Conservation (phyloP, 2,329 filamentous ascomycete genomes). For the Trichoderma pleuroti region DNA sequence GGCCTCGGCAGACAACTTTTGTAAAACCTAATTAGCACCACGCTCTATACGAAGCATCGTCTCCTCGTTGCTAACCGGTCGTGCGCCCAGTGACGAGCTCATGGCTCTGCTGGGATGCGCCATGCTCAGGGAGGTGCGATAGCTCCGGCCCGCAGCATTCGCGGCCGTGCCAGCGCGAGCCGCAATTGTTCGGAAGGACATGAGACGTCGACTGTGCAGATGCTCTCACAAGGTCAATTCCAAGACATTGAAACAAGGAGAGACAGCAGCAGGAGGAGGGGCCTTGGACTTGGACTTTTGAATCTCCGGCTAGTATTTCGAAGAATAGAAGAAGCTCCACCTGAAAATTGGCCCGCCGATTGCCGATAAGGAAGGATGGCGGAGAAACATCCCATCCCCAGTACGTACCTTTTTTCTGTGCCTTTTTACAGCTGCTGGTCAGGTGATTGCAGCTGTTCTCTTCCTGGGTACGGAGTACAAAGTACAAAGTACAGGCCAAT, state of each 20-base stretch:
- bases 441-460: background rate
- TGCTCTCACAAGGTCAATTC: slow-evolving; percentile 33
- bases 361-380: slow-evolving; percentile 17
- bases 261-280: background rate
- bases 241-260: slow-evolving; percentile 33
- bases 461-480: background rate
- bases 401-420: slow-evolving; percentile 17
- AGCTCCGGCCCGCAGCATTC: slow-evolving; percentile 42
- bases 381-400: slow-evolving; percentile 16
- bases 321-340: slow-evolving; percentile 9
- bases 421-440: slow-evolving; percentile 6
- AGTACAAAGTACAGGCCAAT: background rate
- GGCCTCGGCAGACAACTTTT: slow-evolving; percentile 37
- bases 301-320: background rate
- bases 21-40: slow-evolving; percentile 4
- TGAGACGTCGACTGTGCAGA: slow-evolving; percentile 41
- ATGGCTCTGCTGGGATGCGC: slow-evolving; percentile 74
- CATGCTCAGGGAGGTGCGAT: slow-evolving; percentile 56
- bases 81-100: slow-evolving; percentile 51
- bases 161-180: slow-evolving; percentile 53
- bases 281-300: background rate
- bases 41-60: background rate
- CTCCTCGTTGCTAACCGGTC: slow-evolving; percentile 22
- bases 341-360: slow-evolving; percentile 19
- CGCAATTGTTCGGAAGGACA: slow-evolving; percentile 56